phyloP scores from a whole-genome alignment of 75 land plant species.

The Sequoia sempervirens region DNA sequence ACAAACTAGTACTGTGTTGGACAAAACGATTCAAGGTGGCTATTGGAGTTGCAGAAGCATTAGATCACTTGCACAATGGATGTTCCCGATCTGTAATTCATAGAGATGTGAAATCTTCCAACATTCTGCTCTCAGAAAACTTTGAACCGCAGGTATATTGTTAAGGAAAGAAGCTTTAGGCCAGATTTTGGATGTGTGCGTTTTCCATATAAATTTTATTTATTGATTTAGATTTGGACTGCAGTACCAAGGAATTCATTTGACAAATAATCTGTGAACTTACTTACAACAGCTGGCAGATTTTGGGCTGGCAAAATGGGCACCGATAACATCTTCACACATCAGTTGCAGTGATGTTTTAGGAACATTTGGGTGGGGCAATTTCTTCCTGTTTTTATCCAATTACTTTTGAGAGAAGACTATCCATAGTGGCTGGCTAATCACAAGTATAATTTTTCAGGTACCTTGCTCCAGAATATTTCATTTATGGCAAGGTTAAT shows the following conservation, averaged over 20 bases:
- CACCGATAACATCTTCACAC: conserved; percentile 48
- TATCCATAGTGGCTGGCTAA: neutral
- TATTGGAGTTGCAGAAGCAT: conserved; percentile 79
- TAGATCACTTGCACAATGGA: conserved; percentile 55
- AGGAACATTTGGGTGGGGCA: conserved; percentile 83
- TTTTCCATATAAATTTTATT: neutral
- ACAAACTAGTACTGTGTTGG: conserved; percentile 52
- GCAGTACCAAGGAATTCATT: neutral
- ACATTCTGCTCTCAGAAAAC: conserved; percentile 64
- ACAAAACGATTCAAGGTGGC: conserved; percentile 73
- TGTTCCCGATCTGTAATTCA: conserved; percentile 56
- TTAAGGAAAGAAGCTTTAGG: neutral
- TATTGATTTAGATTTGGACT: neutral
- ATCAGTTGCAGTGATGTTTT: conserved; percentile 66
- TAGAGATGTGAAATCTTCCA: conserved; percentile 87
- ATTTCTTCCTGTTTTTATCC: neutral
- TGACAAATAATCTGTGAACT: neutral
- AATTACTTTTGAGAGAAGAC: neutral
- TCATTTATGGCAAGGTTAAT: conserved; percentile 84
- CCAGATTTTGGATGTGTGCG: neutral
- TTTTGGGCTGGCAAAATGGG: conserved; percentile 94
- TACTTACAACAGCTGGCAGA: conserved; percentile 63
- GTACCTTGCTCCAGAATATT: conserved; percentile 95
- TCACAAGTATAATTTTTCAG: conserved; percentile 28
- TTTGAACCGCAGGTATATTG: conserved; percentile 68